These are phyloP conservation scores for Dioszegia aurantiaca DNA, from an alignment of 768 basidiomycete species.

Conservation along the genomic window DNA sequence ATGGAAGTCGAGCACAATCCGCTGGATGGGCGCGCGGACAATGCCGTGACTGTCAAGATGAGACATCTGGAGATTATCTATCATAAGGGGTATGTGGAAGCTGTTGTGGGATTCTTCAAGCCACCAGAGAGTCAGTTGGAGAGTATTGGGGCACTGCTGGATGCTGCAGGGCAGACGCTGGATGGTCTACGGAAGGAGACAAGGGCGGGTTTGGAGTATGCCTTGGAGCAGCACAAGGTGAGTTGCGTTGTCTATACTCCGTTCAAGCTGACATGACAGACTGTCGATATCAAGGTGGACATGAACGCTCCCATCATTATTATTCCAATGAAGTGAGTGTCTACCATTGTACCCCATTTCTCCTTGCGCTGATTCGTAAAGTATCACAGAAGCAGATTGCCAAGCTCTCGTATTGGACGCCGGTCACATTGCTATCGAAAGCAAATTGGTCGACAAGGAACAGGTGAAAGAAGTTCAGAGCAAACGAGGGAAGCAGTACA, in stretches of 20 bases:
- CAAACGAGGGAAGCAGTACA: slow-evolving; percentile 80
- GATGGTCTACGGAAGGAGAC: slow-evolving; percentile 93
- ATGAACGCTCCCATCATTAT: slow-evolving; percentile 96
- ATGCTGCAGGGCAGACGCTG: slow-evolving; percentile 84
- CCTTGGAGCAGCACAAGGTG: slow-evolving; percentile 78
- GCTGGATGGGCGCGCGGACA: slow-evolving; percentile 86
- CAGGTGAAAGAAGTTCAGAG: slow-evolving; percentile 71
- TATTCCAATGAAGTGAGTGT: slow-evolving; percentile 79
- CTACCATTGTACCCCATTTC: neutral
- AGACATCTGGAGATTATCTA: slow-evolving; percentile 96
- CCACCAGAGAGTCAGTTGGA: slow-evolving; percentile 92
- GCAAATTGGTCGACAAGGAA: slow-evolving; percentile 79
- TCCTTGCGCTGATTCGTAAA: slow-evolving; percentile 51
- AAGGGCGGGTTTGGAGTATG: slow-evolving; percentile 86
- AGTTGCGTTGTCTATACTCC: neutral
- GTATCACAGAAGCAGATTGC: slow-evolving; percentile 71
- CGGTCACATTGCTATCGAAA: slow-evolving; percentile 91
- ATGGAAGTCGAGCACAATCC: slow-evolving; percentile 90
- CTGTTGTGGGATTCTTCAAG: slow-evolving; percentile 83
- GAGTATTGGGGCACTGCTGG: slow-evolving; percentile 87
- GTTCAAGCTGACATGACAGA: slow-evolving; percentile 50
- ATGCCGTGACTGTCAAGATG: slow-evolving; percentile 81
- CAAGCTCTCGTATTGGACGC: slow-evolving; percentile 90
- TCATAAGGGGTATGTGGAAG: slow-evolving; percentile 88
- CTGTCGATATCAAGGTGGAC: slow-evolving; percentile 92